Percentiles rank a stretch among this genome's conserved stretches.
These are phyloP conservation scores for Fusarium dlaminii DNA, from an alignment of 2,329 filamentous ascomycete genomes.

Conservation along the genomic window DNA sequence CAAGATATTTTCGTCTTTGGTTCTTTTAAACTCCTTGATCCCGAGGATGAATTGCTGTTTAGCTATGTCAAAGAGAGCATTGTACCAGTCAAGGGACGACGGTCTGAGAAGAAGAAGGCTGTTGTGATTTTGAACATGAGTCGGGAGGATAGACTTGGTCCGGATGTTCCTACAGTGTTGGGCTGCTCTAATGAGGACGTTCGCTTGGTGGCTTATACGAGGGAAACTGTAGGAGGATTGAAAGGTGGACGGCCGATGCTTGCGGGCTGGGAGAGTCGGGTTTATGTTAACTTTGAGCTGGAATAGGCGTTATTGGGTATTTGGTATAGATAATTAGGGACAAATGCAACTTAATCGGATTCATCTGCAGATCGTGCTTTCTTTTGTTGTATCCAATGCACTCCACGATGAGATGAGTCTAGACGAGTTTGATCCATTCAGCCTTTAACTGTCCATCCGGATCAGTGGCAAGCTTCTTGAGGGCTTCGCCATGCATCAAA, in stretches of 20 bases:
- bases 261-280: constrained; percentile 31
- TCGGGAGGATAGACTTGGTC: constrained; percentile 42
- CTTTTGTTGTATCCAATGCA: too few species aligned
- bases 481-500: neutral
- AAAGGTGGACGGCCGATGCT: constrained; percentile 8
- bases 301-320: neutral
- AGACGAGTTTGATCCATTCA: neutral
- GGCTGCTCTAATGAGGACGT: constrained; percentile 22
- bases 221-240: rapidly evolving
- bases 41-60: constrained; percentile 64
- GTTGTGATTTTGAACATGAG: constrained; percentile 60
- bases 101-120: constrained; percentile 42
- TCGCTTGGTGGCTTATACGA: constrained; percentile 43
- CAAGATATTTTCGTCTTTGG: constrained; percentile 71
- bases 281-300: constrained; percentile 29
- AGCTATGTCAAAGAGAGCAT: constrained; percentile 59
- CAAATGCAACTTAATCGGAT: rapidly evolving
- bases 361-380: neutral
- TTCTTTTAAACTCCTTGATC: constrained; percentile 63
- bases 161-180: constrained; percentile 40
- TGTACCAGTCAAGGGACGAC: constrained; percentile 8
- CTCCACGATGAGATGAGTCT: neutral
- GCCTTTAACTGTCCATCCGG: rapidly evolving
- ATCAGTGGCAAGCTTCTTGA: neutral
- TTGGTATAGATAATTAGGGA: neutral